Evolutionary conservation across 352 stramenopile species (phyloP), one percentile per base, ranked within the genome.

Genomic region (Phytophthora pseudosyringae): DNA sequence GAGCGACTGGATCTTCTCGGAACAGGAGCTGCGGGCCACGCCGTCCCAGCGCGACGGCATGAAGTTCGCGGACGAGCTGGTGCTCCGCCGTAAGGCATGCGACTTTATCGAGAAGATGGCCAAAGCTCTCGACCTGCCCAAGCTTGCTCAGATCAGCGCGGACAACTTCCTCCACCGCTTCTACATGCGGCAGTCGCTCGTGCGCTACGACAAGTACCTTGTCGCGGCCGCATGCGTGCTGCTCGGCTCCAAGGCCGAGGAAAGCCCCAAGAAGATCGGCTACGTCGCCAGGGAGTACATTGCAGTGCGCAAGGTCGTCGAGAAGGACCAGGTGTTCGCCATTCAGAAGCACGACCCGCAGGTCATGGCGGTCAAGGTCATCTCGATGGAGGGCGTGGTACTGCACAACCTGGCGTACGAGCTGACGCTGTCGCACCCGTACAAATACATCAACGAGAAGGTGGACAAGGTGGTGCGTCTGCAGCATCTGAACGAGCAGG

Each of bases 91-190:
- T 43, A 89, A 91, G 52, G 84, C 80, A 13, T 95, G 88, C 48
- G 78, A 91, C 64, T 93, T 94, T 18, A 91, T 96, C 26, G 89
- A 96, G 71, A 91, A 91, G 72, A 86, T 97, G 65, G 78, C 81
- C 21, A 92, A 93, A 44, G 62, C 75, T 3, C 53, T 97, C 32
- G 79, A 94, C 52, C 57, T 97, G 38, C 83, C 88, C 15, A 94
- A 93, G 60, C 76, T 96, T 7, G 84, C 83, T 46, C 83, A 93
- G 52, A 90, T 91, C 60, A 95, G 81, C 41, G 89, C 86, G 18
- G 79, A 89, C 71, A 91, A 92, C 44, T 97, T 87, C 47, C 83
- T 97, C n/a, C 89, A 97, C 57, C 80, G 88, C 28, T 97, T 97
- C 64, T 95, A 81, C 69, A 92, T 90, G 76, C 80, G 84, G 3